Evolutionary conservation across 2,329 filamentous ascomycete genomes (phyloP).

Genomic region (Allantophomopsis cytisporea): DNA sequence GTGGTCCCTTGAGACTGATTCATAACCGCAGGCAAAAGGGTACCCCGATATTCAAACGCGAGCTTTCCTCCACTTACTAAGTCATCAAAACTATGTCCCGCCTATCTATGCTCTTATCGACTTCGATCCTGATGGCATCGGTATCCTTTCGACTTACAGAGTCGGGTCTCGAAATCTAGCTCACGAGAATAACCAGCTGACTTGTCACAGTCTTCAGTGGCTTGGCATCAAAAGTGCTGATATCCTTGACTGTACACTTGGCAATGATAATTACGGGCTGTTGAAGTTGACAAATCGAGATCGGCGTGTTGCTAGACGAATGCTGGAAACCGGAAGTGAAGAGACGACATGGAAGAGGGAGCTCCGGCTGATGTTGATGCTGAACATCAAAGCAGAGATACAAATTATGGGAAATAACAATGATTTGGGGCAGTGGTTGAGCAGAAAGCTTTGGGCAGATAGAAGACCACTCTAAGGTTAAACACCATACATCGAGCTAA

Average conservation of each 20-base stretch:
- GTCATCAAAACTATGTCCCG: slow-evolving; percentile 28
- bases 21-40: slow-evolving; percentile 55
- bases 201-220: slow-evolving; percentile 42
- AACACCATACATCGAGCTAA: no score
- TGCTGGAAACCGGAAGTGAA: slow-evolving; percentile 31
- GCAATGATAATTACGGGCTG: slow-evolving; percentile 22
- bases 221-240: slow-evolving; percentile 36
- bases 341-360: slow-evolving; percentile 31
- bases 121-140: slow-evolving; percentile 63
- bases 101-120: slow-evolving; percentile 56
- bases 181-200: slow-evolving; percentile 38
- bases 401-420: slow-evolving; percentile 44
- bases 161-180: slow-evolving; percentile 48
- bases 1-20: neutral
- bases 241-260: slow-evolving; percentile 5
- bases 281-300: slow-evolving; percentile 30
- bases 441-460: slow-evolving; percentile 4
- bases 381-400: slow-evolving; percentile 67
- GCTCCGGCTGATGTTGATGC: slow-evolving; percentile 59
- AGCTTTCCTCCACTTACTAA: slow-evolving; percentile 44
- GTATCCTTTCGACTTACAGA: slow-evolving; percentile 63
- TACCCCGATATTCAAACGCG: slow-evolving; percentile 66
- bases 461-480: neutral
- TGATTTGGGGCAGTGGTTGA: slow-evolving; percentile 14
- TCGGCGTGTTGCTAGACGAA: slow-evolving; percentile 37